Base-by-base conservation (phyloP, 1,284 basidiomycete genomes). In the Ceratobasidium sp. region DNA sequence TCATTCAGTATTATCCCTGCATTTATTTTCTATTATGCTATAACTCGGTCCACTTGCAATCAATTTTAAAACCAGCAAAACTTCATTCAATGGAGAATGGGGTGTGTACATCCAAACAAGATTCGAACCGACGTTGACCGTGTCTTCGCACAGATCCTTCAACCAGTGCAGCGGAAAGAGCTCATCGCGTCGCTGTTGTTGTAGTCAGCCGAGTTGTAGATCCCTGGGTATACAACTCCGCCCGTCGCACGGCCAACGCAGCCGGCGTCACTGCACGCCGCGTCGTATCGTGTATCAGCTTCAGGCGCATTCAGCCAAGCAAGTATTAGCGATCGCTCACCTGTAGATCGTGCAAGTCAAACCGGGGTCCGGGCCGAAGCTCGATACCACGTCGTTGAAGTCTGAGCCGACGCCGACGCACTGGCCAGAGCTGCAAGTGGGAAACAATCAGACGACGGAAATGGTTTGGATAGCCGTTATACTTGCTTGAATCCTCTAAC, bases 331-430 rank as follows among this genome's bases (percentile, higher is more conserved):
- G 4, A 19, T 46, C 43, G 2, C 61, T n/a, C 24, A 48, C 61
- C 61, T 46, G 61, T 63, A 63, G 39, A 63, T 43, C 2, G 61
- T 63, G 61, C 61, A 63, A 16, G 61, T 46, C 41, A 46, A 9
- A 1, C 61, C 61, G 5, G 1, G 61, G 61, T 63, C 61, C 16
- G 61, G 61, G 11, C 61, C 61, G 41, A 63, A 63, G 58, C 58
- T 61, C 5, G 58, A 61, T 34, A 61, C 58, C 6, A 22, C 39
- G 39, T 61, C 58, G 39, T 61, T 61, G 29, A 31, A 61, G 31
- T 61, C 39, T n/a, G n/a, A n/a, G n/a, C n/a, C n/a, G n/a, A n/a
- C n/a, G n/a, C n/a, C n/a, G n/a, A n/a, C n/a, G n/a, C n/a, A n/a
- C n/a, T n/a, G n/a, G n/a, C 58, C 58, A n/a, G 58, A 61, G 58